phyloP scores from a whole-genome alignment of 192 early-diverging fungal genomes.

The Endogone sp. region DNA sequence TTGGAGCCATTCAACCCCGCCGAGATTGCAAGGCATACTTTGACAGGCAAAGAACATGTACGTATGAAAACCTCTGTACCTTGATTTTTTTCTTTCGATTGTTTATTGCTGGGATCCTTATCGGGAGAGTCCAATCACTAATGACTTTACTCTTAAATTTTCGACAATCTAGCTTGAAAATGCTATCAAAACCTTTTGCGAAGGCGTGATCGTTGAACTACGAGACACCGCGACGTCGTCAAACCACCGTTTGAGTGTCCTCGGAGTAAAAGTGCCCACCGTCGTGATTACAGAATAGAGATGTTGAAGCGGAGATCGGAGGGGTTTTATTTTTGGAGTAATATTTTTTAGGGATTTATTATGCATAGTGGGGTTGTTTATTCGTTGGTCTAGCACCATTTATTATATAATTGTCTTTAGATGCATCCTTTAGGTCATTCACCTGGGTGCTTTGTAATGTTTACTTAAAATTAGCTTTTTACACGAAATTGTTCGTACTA shows the following conservation, averaged over 20 bases:
- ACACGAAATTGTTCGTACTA: too few species aligned
- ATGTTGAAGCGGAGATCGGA: not conserved
- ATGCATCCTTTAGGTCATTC: too few species aligned
- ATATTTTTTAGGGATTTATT: too few species aligned
- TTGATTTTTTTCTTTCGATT: not conserved
- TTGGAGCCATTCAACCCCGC: slow-evolving; percentile 43
- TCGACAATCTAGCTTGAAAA: slow-evolving; percentile 6
- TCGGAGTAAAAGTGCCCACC: not conserved
- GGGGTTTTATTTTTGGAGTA: not conserved
- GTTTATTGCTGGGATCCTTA: too few species aligned
- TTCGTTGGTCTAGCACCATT: too few species aligned
- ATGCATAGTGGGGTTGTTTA: too few species aligned
- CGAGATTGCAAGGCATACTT: slow-evolving; percentile 45
- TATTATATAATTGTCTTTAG: too few species aligned
- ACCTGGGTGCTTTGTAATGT: too few species aligned
- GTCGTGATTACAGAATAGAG: not conserved
- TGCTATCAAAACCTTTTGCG: slow-evolving; percentile 13
- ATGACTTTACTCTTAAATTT: not conserved
- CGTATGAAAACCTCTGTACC: not conserved
- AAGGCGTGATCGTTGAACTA: slow-evolving; percentile 18
- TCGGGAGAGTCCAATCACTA: not conserved
- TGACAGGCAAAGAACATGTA: slow-evolving; percentile 35
- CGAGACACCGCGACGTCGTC: slow-evolving; percentile 13
- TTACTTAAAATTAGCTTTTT: too few species aligned
- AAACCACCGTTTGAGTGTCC: not conserved